These are phyloP conservation scores for Colletotrichum coccodes DNA, from an alignment of 2,329 filamentous ascomycete species.

Conservation along the genomic window DNA sequence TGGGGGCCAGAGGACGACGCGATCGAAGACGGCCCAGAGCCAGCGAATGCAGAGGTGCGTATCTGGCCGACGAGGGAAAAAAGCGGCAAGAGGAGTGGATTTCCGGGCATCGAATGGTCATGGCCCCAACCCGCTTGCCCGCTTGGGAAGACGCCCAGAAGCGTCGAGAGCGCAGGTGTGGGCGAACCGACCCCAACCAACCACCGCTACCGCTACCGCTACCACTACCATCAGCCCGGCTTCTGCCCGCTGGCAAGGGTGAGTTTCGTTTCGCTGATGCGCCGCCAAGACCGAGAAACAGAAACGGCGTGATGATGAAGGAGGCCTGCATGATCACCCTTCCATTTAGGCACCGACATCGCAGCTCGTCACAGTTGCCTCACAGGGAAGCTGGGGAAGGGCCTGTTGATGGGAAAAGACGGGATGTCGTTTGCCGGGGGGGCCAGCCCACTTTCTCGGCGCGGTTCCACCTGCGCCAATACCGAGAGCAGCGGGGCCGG, in stretches of 20 bases:
- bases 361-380: not conserved
- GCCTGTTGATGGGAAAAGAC: not conserved
- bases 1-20: not conserved
- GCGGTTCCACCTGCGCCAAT: not conserved
- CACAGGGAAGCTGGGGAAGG: not conserved
- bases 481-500: constrained; percentile 16
- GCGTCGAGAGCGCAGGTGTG: not conserved
- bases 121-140: constrained; percentile 16
- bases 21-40: not conserved
- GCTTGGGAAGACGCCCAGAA: constrained; percentile 1
- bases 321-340: constrained; percentile 7
- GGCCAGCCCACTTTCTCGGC: constrained; percentile 27
- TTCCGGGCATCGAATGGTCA: not conserved
- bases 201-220: not conserved
- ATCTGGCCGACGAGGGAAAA: constrained; percentile 2
- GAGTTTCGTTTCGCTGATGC: not conserved
- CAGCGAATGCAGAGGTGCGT: constrained; percentile 4
- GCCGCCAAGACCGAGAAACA: constrained; percentile 4
- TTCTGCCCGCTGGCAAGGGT: not conserved
- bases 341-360: constrained; percentile 11
- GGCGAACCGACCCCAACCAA: not conserved
- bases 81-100: constrained; percentile 19
- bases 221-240: too few species aligned
- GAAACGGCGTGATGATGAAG: not conserved
- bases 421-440: constrained; percentile 15